Evolutionary conservation across 768 basidiomycete genomes (phyloP), one percentile per base, ranked within the genome.

Genomic region (Tulasnella calospora): DNA sequence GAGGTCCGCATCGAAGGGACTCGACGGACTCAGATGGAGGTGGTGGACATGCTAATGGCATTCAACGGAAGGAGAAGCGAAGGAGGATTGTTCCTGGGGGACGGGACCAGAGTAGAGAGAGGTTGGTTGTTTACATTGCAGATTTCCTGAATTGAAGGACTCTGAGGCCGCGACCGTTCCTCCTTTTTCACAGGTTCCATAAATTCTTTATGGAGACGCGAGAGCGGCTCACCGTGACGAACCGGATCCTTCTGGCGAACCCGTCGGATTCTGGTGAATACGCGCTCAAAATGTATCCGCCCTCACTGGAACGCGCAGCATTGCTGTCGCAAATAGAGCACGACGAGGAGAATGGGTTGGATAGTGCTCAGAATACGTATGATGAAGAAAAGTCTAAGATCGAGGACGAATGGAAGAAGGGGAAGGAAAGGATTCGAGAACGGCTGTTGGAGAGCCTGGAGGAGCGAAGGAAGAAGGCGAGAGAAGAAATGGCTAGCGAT

Each of bases 401-500:
- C 6, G 94, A 95, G 81, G 92, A 93, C 8, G 94, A 95, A 82
- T 94, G 91, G 90, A 88, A 87, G 80, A 88, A 89, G 67, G 94
- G 94, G 4, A 86, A 91, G 70, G 92, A 92, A 61, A 86, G 91
- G 38, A 91, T 95, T 23, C 86, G 92, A 10, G 93, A 94, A 81
- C 87, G 94, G 21, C 86, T 95, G 40, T 83, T 94, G 21, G 94
- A 95, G 81, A 93, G 94, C 38, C 92, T 95, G 80, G 94, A 94
- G 83, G 94, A 95, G 82, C 87, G 94, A 40, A 84, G 94, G 77
- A 86, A 90, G 81, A 85, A 92, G 79, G 94, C 94, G 38, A 86
- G 94, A 74, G 94, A 95, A 80, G 94, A 95, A 85, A 95, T 94
- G 82, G 94, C 95, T 79, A 92, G 93, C 79, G 94, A 95, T 81